These are phyloP conservation scores for Sporothrix schenckii DNA, from an alignment of 2,329 filamentous ascomycete species.

Conservation along the genomic window DNA sequence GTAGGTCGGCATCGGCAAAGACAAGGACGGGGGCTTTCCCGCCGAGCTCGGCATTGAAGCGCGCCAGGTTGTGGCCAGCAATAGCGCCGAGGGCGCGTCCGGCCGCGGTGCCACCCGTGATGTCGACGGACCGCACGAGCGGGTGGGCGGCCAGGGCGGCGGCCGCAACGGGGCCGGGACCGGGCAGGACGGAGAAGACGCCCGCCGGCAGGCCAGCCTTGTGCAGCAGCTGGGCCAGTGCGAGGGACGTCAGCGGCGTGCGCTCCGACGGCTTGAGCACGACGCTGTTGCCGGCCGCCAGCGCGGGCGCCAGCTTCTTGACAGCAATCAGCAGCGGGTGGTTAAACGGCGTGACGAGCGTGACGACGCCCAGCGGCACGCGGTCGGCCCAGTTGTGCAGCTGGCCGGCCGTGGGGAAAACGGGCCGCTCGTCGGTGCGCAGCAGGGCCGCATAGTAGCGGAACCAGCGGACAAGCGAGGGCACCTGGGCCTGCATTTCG, in stretches of 20 bases:
- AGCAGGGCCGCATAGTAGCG: conserved; percentile 70
- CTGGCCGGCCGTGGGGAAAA: conserved; percentile 66
- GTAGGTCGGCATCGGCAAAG: conserved; percentile 66
- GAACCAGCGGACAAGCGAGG: conserved; percentile 69
- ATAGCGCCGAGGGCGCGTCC: conserved; percentile 69
- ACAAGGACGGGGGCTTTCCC: conserved; percentile 72
- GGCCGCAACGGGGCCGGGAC: conserved; percentile 57
- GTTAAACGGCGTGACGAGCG: conserved; percentile 61
- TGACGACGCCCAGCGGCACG: conserved; percentile 61
- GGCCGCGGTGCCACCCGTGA: conserved; percentile 74
- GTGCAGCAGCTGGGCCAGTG: conserved; percentile 62
- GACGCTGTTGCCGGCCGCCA: conserved; percentile 62
- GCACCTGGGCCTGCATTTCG: conserved; percentile 71
- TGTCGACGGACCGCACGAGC: conserved; percentile 67
- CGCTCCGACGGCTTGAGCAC: conserved; percentile 66
- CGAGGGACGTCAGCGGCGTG: conserved; percentile 63
- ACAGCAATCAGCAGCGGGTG: conserved; percentile 61
- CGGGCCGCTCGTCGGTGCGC: conserved; percentile 66
- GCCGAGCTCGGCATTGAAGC: conserved; percentile 71
- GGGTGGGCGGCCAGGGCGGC: conserved; percentile 57
- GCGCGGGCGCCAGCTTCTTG: conserved; percentile 63
- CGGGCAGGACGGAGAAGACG: conserved; percentile 65
- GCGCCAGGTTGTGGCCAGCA: conserved; percentile 67
- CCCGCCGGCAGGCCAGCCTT: conserved; percentile 71
- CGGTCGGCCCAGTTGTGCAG: conserved; percentile 61